Evolutionary conservation across 2,329 filamentous ascomycete species (phyloP).

Genomic region (Cordyceps militaris): DNA sequence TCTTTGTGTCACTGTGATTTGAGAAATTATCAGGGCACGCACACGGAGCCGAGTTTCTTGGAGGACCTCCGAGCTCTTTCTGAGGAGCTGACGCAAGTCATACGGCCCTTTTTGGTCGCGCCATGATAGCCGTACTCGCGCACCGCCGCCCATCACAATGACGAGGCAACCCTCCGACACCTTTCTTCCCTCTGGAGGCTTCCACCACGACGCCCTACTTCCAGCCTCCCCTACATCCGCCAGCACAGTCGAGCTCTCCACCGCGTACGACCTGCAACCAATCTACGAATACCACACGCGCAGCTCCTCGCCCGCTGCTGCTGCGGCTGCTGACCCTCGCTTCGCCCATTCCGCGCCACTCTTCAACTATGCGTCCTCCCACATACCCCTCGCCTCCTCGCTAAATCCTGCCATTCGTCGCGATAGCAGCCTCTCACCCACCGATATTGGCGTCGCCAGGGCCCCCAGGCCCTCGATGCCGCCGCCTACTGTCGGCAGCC

Average conservation of each 20-base stretch:
- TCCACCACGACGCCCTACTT: slow-evolving; percentile 27
- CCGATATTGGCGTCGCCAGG: slow-evolving; percentile 5
- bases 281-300: slow-evolving; percentile 31
- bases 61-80: too few species aligned
- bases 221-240: slow-evolving; percentile 19
- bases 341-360: slow-evolving; percentile 19
- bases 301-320: slow-evolving; percentile 16
- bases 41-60: too few species aligned
- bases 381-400: slow-evolving; percentile 21
- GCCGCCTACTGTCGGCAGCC: neutral
- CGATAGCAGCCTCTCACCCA: slow-evolving; percentile 15
- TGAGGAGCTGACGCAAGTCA: neutral
- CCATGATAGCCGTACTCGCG: slow-evolving; percentile 6
- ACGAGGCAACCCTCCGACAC: slow-evolving; percentile 35
- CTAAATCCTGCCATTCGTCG: slow-evolving; percentile 12
- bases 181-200: slow-evolving; percentile 34
- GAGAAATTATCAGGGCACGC: neutral
- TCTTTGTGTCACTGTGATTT: neutral
- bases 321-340: slow-evolving; percentile 15
- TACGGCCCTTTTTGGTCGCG: neutral
- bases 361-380: slow-evolving; percentile 12
- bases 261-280: slow-evolving; percentile 27
- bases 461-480: slow-evolving; percentile 10
- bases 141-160: slow-evolving; percentile 23
- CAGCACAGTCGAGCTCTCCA: slow-evolving; percentile 28